Conservation (phyloP, 192 early-diverging fungal genomes). For the Bifiguratus adelaidae region DNA sequence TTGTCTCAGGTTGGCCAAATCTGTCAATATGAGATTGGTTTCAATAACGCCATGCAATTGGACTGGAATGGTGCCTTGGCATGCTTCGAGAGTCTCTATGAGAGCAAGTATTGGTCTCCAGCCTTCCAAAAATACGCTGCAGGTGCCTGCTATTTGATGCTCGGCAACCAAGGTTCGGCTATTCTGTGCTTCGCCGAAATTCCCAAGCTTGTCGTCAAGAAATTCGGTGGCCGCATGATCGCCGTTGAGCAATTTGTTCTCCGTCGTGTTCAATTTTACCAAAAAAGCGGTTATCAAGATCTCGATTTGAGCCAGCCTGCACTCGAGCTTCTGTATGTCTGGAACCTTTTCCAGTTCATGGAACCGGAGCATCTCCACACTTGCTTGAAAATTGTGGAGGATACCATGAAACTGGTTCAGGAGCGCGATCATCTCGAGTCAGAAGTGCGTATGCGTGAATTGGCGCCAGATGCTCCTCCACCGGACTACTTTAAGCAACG, state of each 20-base stretch:
- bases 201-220: conserved; percentile 25
- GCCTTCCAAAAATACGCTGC: conserved; percentile 34
- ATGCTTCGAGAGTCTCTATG: conserved; percentile 22
- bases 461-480: conserved; percentile 13
- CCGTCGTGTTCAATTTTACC: conserved; percentile 31
- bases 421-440: conserved; percentile 11
- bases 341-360: conserved; percentile 39
- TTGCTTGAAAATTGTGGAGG: conserved; percentile 11
- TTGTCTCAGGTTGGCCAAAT: no score
- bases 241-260: conserved; percentile 32
- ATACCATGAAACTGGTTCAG: conserved; percentile 2
- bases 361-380: conserved; percentile 12
- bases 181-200: conserved; percentile 48
- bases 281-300: conserved; percentile 26
- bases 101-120: conserved; percentile 40
- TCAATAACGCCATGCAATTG: conserved; percentile 31
- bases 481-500: conserved; percentile 24
- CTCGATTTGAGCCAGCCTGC: conserved; percentile 32
- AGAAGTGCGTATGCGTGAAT: conserved; percentile 13
- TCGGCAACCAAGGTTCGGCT: conserved; percentile 61
- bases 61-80: conserved; percentile 27
- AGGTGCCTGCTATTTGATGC: conserved; percentile 30
- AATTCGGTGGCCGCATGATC: conserved; percentile 21
- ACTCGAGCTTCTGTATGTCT: conserved; percentile 34
- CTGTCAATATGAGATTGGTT: conserved; percentile 34